Conservation (phyloP, 805 yeast species). For the Metschnikowia borealis region DNA sequence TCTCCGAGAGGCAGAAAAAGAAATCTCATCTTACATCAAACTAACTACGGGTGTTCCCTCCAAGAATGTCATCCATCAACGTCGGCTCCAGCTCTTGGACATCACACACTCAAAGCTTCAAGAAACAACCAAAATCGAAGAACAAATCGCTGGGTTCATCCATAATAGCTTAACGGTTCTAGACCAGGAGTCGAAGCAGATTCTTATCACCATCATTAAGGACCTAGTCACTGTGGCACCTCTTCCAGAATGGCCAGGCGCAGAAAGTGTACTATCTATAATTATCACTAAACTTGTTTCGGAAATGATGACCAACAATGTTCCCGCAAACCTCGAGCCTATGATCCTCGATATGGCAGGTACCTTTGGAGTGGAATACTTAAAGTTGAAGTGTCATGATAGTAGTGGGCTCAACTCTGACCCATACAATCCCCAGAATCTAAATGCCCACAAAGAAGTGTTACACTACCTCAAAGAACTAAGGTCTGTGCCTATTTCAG, state of each 20-base stretch:
- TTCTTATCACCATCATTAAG: conserved; percentile 34
- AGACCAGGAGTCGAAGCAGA: conserved; percentile 7
- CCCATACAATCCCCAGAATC: background rate
- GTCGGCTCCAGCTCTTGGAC: conserved; percentile 6
- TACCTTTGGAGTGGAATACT: conserved; percentile 5
- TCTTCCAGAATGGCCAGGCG: conserved; percentile 60
- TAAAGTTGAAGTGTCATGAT: conserved; percentile 1
- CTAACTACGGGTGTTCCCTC: conserved; percentile 9
- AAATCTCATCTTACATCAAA: background rate
- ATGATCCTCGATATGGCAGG: conserved; percentile 9
- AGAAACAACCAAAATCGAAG: conserved; percentile 1
- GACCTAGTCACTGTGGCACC: conserved; percentile 52
- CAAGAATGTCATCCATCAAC: conserved; percentile 4
- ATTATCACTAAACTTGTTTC: conserved; percentile 1
- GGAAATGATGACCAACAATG: background rate
- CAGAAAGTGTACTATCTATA: conserved; percentile 29
- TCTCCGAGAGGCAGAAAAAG: conserved; percentile 2
- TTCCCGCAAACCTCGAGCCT: conserved; percentile 9
- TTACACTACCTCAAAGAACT: conserved; percentile 4
- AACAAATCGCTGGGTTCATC: conserved; percentile 8
- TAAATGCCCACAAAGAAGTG: background rate
- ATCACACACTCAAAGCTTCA: background rate
- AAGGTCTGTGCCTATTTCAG: background rate
- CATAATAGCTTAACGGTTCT: conserved; percentile 4
- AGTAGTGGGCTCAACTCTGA: background rate